A percentile compares a stretch with the other conserved stretches of the same genome.
phyloP scores from a whole-genome alignment of 805 yeast genomes.

The Torulaspora franciscae region DNA sequence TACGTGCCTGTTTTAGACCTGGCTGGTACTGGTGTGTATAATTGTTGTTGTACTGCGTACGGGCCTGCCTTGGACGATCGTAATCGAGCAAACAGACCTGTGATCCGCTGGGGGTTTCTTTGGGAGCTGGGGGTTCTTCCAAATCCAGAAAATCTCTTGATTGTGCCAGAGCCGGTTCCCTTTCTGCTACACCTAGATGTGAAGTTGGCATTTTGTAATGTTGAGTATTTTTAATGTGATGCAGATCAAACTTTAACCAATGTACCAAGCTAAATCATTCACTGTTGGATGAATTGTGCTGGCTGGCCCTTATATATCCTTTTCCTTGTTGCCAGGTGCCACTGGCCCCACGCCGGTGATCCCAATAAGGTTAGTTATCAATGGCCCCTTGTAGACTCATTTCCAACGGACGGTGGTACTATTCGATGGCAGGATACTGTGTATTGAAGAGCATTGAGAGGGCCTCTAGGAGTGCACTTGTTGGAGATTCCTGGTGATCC shows the following conservation, averaged over 20 bases:
- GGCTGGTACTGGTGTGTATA: conserved; percentile 4
- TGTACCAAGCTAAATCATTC: not conserved
- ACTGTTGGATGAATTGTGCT: not conserved
- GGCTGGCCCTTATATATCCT: not conserved
- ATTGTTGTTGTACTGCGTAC: conserved; percentile 1
- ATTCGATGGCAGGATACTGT: conserved; percentile 9
- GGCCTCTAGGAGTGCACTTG: not conserved
- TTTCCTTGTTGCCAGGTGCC: not conserved
- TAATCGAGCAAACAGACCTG: conserved; percentile 6
- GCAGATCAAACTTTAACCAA: not conserved
- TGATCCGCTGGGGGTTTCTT: conserved; percentile 17
- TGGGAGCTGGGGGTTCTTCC: conserved; percentile 24
- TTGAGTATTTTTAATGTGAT: too few relatives aligned
- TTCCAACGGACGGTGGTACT: conserved; percentile 4
- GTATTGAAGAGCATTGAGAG: conserved; percentile 2
- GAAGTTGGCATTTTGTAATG: conserved; percentile 3
- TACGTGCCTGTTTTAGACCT: conserved; percentile 2
- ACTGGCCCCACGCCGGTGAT: not conserved
- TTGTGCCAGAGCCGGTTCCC: conserved; percentile 5
- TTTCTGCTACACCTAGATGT: conserved; percentile 4
- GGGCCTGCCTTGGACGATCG: not conserved
- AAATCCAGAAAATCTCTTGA: conserved; percentile 21
- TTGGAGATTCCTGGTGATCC: not conserved
- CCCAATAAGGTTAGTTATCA: not conserved
- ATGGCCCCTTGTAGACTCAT: conserved; percentile 8